phyloP scores from a whole-genome alignment of 352 stramenopile genomes.

The Globisporangium megalacanthum region DNA sequence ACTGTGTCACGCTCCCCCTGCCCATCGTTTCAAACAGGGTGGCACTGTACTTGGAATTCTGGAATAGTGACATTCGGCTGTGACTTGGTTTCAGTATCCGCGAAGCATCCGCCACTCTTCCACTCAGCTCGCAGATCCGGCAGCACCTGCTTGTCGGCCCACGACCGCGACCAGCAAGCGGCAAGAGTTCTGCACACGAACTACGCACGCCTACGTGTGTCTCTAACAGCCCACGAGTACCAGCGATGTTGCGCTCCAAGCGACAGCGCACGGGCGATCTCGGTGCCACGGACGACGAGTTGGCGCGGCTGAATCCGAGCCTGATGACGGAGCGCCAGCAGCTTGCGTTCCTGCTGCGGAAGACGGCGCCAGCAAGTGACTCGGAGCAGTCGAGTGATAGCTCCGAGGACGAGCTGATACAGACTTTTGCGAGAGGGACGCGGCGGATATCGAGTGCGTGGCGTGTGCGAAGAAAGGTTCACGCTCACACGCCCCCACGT shows the following conservation, averaged over 20 bases:
- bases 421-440: constrained; percentile 4
- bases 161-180: neutral
- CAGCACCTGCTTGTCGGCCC: too few relatives aligned
- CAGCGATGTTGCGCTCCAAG: constrained; percentile 15
- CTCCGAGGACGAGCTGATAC: constrained; percentile 22
- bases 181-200: neutral
- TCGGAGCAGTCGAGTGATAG: constrained; percentile 21
- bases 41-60: too few relatives aligned
- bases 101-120: too few relatives aligned
- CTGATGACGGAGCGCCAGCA: constrained; percentile 85
- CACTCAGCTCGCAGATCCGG: too few relatives aligned
- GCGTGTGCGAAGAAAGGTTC: too few relatives aligned
- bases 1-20: too few relatives aligned
- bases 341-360: constrained; percentile 74
- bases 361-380: constrained; percentile 37
- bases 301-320: constrained; percentile 34
- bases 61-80: too few relatives aligned
- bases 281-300: constrained; percentile 12
- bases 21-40: too few relatives aligned
- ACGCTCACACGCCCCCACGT: neutral
- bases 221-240: neutral
- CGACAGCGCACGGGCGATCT: constrained; percentile 7
- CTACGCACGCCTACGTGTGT: neutral
- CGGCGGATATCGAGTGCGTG: constrained; percentile 12
- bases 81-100: too few relatives aligned